phyloP scores from a whole-genome alignment of 225 moss, liverwort and hornwort genomes.

The Climacium dendroides region DNA sequence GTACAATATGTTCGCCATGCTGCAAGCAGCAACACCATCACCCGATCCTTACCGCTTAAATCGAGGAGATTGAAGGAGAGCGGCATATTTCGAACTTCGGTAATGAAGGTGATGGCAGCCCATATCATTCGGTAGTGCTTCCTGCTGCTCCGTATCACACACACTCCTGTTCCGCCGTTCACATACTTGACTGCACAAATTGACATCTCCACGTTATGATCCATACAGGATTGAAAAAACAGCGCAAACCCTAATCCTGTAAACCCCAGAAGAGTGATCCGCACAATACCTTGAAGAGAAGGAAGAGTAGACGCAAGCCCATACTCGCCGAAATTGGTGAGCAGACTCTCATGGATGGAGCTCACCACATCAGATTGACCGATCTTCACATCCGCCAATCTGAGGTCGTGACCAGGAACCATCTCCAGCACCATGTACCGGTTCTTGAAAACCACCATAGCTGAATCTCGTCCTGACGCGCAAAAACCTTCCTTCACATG shows the following conservation, averaged over 20 bases:
- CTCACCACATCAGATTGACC: conserved; percentile 18
- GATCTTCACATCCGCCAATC: conserved; percentile 25
- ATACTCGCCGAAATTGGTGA: conserved; percentile 60
- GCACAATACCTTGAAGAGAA: conserved; percentile 43
- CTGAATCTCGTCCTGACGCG: neutral
- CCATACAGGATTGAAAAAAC: neutral
- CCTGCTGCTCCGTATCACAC: conserved; percentile 61
- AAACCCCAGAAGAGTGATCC: neutral
- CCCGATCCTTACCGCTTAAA: conserved; percentile 43
- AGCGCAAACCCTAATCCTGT: neutral
- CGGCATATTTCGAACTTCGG: conserved; percentile 42
- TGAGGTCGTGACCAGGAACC: conserved; percentile 29
- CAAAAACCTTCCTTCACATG: neutral
- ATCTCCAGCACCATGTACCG: conserved; percentile 76
- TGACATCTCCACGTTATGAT: neutral
- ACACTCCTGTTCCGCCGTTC: conserved; percentile 69
- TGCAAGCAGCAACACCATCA: neutral
- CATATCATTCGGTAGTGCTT: conserved; percentile 54
- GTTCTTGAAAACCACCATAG: conserved; percentile 67
- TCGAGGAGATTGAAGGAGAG: conserved; percentile 67
- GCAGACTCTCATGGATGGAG: conserved; percentile 53
- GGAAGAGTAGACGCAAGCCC: conserved; percentile 44
- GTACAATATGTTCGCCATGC: neutral
- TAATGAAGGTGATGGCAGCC: conserved; percentile 71
- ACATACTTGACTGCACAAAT: conserved; percentile 61